Percentiles rank a stretch among this genome's conserved stretches.
Conservation (phyloP, 768 basidiomycete genomes). For the Fistulinella prunicolor region DNA sequence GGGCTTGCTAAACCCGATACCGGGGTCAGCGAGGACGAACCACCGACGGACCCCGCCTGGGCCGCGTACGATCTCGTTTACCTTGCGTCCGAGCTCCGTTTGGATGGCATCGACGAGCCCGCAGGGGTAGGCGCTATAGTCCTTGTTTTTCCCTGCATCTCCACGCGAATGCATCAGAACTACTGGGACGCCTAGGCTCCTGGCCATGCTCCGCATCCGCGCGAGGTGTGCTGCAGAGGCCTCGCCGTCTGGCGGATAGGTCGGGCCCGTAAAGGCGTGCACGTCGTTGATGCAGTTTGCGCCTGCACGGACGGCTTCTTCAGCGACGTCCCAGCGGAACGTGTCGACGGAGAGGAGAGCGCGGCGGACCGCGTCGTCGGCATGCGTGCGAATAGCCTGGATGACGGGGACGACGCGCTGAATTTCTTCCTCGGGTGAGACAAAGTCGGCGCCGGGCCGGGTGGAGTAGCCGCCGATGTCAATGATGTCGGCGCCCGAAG, state of each 20-base stretch:
- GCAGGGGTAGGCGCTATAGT: constrained; percentile 48
- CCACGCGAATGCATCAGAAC: constrained; percentile 95
- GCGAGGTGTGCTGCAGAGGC: constrained; percentile 40
- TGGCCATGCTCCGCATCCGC: constrained; percentile 65
- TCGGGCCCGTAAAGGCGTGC: constrained; percentile 69
- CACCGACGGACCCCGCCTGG: constrained; percentile 76
- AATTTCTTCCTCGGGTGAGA: constrained; percentile 68
- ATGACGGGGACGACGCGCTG: constrained; percentile 72
- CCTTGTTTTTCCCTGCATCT: constrained; percentile 72
- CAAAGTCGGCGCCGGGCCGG: constrained; percentile 70
- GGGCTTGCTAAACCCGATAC: constrained; percentile 92
- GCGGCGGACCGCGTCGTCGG: constrained; percentile 8
- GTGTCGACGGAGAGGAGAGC: constrained; percentile 28
- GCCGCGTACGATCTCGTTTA: constrained; percentile 61
- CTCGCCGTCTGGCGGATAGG: constrained; percentile 38
- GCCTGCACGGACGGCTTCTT: constrained; percentile 64
- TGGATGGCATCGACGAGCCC: constrained; percentile 64
- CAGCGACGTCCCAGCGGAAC: constrained; percentile 23
- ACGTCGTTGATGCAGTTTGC: constrained; percentile 91
- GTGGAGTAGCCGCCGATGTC: constrained; percentile 96
- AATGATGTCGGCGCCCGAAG: constrained; percentile 68
- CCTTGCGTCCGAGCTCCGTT: constrained; percentile 66
- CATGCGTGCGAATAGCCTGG: constrained; percentile 46
- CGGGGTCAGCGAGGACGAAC: constrained; percentile 89
- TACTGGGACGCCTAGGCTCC: constrained; percentile 69